Conservation (phyloP, 108 stramenopile genomes). For the Aurantiochytrium sp. region DNA sequence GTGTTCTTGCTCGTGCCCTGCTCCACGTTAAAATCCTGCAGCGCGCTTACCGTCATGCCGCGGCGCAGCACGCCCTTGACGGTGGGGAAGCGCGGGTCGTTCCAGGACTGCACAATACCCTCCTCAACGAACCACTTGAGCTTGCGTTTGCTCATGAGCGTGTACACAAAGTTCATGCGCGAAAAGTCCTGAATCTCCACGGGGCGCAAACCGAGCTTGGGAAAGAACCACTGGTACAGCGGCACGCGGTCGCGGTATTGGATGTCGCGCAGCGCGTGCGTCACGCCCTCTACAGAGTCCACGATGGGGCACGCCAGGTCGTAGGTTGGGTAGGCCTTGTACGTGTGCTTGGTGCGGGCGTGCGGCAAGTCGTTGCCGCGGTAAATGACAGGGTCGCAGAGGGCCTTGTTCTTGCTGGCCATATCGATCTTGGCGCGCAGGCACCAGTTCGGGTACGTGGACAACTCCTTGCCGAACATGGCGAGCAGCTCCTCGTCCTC, state of each 20-base stretch:
- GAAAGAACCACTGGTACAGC: slow-evolving; percentile 89
- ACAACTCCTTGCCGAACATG: slow-evolving; percentile 56
- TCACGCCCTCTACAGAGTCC: slow-evolving; percentile 95
- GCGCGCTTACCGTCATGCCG: slow-evolving; percentile 78
- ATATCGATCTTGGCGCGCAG: slow-evolving; percentile 97
- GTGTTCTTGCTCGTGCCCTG: slow-evolving; percentile 83
- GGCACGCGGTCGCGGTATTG: slow-evolving; percentile 96
- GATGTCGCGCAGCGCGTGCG: slow-evolving; percentile 94
- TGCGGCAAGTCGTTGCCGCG: slow-evolving; percentile 88
- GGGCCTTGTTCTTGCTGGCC: slow-evolving; percentile 86
- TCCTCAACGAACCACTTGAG: slow-evolving; percentile 97
- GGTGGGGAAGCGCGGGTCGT: slow-evolving; percentile 97
- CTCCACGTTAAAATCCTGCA: slow-evolving; percentile 77
- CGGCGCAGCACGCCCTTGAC: slow-evolving; percentile 86
- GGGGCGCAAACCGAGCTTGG: slow-evolving; percentile 72
- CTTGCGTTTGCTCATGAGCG: slow-evolving; percentile 92
- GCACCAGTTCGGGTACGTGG: slow-evolving; percentile 68
- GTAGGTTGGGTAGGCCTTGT: slow-evolving; percentile 99
- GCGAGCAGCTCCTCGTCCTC: slow-evolving; percentile 77
- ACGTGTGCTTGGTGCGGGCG: slow-evolving; percentile 85
- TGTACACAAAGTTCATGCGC: slow-evolving; percentile 93
- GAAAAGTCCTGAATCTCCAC: slow-evolving; percentile 90
- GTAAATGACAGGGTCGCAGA: slow-evolving; percentile 95
- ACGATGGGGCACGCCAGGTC: slow-evolving; percentile 99
- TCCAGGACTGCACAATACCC: slow-evolving; percentile 89